A percentile compares a stretch with the other conserved stretches of the same genome.
Conservation (phyloP, 2,329 filamentous ascomycete genomes). For the Claviceps paspali region DNA sequence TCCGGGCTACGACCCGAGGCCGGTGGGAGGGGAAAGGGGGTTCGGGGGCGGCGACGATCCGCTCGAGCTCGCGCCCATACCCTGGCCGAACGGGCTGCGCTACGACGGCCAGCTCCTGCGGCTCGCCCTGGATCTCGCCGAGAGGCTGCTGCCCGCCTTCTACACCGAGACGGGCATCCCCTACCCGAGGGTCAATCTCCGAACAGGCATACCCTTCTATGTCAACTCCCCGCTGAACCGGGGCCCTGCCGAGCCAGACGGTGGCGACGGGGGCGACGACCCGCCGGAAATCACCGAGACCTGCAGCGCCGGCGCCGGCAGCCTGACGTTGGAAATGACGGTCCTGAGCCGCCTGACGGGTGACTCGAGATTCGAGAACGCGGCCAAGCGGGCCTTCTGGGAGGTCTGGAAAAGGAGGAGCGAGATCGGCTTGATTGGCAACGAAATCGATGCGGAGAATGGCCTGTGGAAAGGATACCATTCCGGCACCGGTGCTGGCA, state of each 20-base stretch:
- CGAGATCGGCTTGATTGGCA: constrained; percentile 72
- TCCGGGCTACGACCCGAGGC: constrained; percentile 49
- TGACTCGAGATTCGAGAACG: constrained; percentile 73
- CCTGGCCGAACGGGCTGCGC: constrained; percentile 60
- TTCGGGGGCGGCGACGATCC: constrained; percentile 21
- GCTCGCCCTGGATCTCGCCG: constrained; percentile 73
- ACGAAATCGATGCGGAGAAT: constrained; percentile 81
- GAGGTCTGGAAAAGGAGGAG: constrained; percentile 86
- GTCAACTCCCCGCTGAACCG: constrained; percentile 66
- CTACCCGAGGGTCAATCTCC: constrained; percentile 86
- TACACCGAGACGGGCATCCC: constrained; percentile 82
- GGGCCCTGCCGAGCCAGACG: constrained; percentile 20
- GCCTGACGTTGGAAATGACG: constrained; percentile 83
- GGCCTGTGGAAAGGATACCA: constrained; percentile 80
- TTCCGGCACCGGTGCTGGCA: constrained; percentile 88
- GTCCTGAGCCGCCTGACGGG: constrained; percentile 79
- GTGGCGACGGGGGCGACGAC: constrained; percentile 22
- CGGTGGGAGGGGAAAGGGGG: constrained; percentile 8
- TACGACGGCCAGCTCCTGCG: constrained; percentile 85
- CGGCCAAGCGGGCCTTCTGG: constrained; percentile 90
- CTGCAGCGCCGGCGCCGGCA: constrained; percentile 92
- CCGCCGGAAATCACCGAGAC: constrained; percentile 74
- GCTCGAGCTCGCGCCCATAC: constrained; percentile 38
- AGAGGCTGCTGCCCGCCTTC: constrained; percentile 79
- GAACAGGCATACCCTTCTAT: constrained; percentile 85